Evolutionary conservation across 768 basidiomycete species (phyloP).

Genomic region (Ramaria sp.): DNA sequence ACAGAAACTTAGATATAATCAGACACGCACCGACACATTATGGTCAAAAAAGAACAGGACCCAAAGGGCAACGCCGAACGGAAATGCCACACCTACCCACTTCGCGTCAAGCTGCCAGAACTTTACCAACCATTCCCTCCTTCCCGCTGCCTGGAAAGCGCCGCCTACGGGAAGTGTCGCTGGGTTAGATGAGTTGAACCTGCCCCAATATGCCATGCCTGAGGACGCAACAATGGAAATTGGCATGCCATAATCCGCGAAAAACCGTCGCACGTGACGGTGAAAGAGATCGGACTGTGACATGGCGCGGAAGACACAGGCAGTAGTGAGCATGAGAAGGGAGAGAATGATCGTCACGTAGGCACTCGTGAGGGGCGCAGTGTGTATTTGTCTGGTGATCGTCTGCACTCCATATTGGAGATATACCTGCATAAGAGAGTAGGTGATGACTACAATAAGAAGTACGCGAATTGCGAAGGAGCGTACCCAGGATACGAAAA

Average conservation of each 20-base stretch:
- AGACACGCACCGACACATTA: slow-evolving; percentile 68
- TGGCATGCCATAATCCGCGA: slow-evolving; percentile 87
- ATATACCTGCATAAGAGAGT: slow-evolving; percentile 32
- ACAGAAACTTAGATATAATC: background rate
- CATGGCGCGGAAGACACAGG: slow-evolving; percentile 63
- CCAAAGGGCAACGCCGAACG: slow-evolving; percentile 84
- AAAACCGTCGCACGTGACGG: slow-evolving; percentile 60
- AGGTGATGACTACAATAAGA: background rate
- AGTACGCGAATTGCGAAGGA: background rate
- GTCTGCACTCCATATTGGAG: slow-evolving; percentile 86
- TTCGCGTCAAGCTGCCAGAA: slow-evolving; percentile 86
- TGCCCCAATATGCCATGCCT: slow-evolving; percentile 80
- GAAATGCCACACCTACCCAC: slow-evolving; percentile 84
- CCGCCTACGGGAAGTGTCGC: slow-evolving; percentile 57
- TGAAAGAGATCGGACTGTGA: slow-evolving; percentile 61
- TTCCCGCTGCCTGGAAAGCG: slow-evolving; percentile 62
- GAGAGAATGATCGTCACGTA: slow-evolving; percentile 65
- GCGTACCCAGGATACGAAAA: slow-evolving; percentile 75
- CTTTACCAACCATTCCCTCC: slow-evolving; percentile 70
- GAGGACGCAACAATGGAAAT: slow-evolving; percentile 69
- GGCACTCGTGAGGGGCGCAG: slow-evolving; percentile 32
- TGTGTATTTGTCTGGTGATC: slow-evolving; percentile 57
- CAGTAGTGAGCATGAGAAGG: slow-evolving; percentile 61
- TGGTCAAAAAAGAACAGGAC: slow-evolving; percentile 93
- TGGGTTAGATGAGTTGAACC: slow-evolving; percentile 49